Base-by-base conservation (phyloP, 2,329 filamentous ascomycete genomes). In the Calonectria pseudoturangicola region DNA sequence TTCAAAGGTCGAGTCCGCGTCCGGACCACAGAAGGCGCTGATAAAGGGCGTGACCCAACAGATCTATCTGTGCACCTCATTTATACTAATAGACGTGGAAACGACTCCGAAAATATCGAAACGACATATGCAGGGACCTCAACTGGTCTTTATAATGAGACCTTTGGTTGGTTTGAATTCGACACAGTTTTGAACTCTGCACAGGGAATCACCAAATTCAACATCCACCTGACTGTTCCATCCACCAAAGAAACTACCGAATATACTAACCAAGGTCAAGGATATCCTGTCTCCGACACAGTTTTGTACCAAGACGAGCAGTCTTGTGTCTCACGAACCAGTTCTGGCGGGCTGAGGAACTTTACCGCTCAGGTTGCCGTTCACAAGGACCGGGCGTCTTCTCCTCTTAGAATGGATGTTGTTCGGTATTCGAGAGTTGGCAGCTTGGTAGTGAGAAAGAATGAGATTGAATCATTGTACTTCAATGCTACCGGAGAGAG, bases 161-260 rank as follows among this genome's bases (percentile, higher is more conserved):
- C 7, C 0, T 84, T 85, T 51, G 62, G 73, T 0, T 84, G 77
- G 74, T 84, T 77, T 67, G 77, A 82, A 67, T 85, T 83, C 62
- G 66, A 72, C 2, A 76, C 78, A 4, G 45, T 72, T 6, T 47
- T 84, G 15, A 70, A 79, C 13, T 28, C 63, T 39, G 69, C 65
- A n/a, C 74, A 72, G 0, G 81, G 82, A 4, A 80, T 84, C 72
- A 79, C 77, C 73, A 81, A 77, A 56, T 84, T 84, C 68, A 67
- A 78, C 71, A 78, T 84, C 13, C 74, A 81, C 45, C 45, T 81
- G 41, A 76, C 70, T 12, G 78, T 74, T 6, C 72, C 76, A 0
- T 77, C 75, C 0, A 80, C 70, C 10, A 80, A 79, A 21, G 74
- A 73, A 9, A 77, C 71, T 4, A 79, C 70, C 2, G 73, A 76